phyloP scores from a whole-genome alignment of 768 basidiomycete genomes.

The Cytidiella melzeri region DNA sequence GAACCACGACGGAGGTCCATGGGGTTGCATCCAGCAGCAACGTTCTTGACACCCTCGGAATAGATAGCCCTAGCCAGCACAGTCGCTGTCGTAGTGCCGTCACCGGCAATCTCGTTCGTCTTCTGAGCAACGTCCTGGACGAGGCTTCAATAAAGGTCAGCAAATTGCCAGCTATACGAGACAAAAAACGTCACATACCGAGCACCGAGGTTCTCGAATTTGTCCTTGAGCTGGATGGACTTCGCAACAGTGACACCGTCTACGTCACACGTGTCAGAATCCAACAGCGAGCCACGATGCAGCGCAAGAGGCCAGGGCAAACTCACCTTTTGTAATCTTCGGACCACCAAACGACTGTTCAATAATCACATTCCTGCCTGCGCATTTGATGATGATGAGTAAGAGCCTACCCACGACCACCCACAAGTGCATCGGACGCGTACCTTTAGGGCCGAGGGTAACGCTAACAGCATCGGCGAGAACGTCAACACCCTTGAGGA shows the following conservation, averaged over 20 bases:
- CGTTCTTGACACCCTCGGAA: constrained; percentile 98
- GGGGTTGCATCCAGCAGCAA: constrained; percentile 97
- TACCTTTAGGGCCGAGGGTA: constrained; percentile 94
- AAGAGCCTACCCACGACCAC: not conserved
- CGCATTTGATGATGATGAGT: constrained; percentile 14
- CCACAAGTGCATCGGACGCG: constrained; percentile 11
- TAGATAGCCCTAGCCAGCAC: constrained; percentile 97
- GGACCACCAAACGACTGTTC: constrained; percentile 87
- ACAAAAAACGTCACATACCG: constrained; percentile 51
- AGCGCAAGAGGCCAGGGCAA: not conserved
- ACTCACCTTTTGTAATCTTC: constrained; percentile 89
- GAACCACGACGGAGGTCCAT: constrained; percentile 99
- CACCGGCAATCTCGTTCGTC: constrained; percentile 95
- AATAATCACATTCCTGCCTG: constrained; percentile 97
- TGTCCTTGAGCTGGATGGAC: constrained; percentile 90
- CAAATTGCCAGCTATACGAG: not conserved
- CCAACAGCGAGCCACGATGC: not conserved
- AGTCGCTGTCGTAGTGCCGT: constrained; percentile 97
- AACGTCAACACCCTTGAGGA: constrained; percentile 93
- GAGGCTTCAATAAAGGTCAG: constrained; percentile 44
- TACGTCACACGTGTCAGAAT: constrained; percentile 22
- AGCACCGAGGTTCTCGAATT: constrained; percentile 98
- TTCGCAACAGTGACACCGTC: constrained; percentile 99
- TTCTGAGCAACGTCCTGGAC: constrained; percentile 95
- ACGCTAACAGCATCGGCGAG: constrained; percentile 96